Conservation (phyloP, 2,329 filamentous ascomycete genomes). For the Apiospora phragmitis region DNA sequence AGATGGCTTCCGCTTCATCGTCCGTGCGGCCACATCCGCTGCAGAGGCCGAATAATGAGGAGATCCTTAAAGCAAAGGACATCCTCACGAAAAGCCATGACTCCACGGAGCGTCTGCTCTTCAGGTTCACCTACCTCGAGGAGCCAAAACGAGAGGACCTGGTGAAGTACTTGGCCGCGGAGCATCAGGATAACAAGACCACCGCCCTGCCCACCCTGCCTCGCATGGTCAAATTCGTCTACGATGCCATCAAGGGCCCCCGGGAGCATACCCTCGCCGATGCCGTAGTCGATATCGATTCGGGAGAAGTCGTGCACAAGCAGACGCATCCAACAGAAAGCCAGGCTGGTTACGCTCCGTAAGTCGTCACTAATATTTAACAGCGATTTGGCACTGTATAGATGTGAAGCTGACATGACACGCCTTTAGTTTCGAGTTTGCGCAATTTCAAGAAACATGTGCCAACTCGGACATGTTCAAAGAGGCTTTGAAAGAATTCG, state of each 20-base stretch:
- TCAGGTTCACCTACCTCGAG: constrained; percentile 28
- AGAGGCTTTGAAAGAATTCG: constrained; percentile 47
- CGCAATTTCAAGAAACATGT: constrained; percentile 40
- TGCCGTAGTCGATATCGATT: constrained; percentile 39
- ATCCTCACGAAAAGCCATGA: constrained; percentile 24
- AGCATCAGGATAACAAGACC: constrained; percentile 21
- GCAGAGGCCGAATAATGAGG: constrained; percentile 28
- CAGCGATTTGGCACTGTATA: not conserved
- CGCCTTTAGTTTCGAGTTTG: constrained; percentile 33
- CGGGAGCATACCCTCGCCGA: constrained; percentile 35
- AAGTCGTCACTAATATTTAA: constrained; percentile 13
- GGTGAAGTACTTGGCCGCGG: constrained; percentile 26
- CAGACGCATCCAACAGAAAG: constrained; percentile 27
- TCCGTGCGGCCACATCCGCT: constrained; percentile 26
- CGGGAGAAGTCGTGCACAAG: constrained; percentile 29
- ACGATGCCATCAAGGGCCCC: constrained; percentile 38
- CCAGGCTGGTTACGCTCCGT: constrained; percentile 40
- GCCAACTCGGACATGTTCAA: constrained; percentile 46
- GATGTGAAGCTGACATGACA: not conserved
- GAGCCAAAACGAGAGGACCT: constrained; percentile 30
- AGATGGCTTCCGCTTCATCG: not conserved
- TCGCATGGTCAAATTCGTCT: constrained; percentile 47
- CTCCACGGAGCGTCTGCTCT: constrained; percentile 25
- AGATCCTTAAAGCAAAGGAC: constrained; percentile 27
- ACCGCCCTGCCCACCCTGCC: constrained; percentile 21